A percentile compares a stretch with the other conserved stretches of the same genome.
phyloP scores from a whole-genome alignment of 495 filamentous ascomycete species.

The Neurospora cerealis region DNA sequence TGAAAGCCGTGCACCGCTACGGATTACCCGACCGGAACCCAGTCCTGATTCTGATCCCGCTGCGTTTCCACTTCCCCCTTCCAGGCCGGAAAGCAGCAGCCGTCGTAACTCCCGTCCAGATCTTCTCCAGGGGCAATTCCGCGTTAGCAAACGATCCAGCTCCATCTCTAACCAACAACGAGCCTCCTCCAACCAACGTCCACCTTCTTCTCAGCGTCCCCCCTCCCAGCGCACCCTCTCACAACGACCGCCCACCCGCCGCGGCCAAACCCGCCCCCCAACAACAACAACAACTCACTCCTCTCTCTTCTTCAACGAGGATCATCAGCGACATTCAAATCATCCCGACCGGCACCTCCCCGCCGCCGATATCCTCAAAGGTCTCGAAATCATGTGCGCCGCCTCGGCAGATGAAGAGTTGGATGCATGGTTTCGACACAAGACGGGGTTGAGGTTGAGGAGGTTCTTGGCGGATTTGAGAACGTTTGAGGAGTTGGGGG shows the following conservation, averaged over 20 bases:
- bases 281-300: background rate
- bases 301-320: conserved; percentile 14
- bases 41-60: background rate
- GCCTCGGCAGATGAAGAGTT: conserved; percentile 38
- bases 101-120: background rate
- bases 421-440: conserved; percentile 32
- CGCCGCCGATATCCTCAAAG: conserved; percentile 30
- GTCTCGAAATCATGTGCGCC: conserved; percentile 36
- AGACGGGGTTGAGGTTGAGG: conserved; percentile 36
- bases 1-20: background rate
- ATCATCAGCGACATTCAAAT: conserved; percentile 21
- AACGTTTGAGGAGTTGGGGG: conserved; percentile 30
- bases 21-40: background rate
- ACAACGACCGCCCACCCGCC: background rate
- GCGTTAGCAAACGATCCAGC: background rate
- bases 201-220: too few relatives aligned
- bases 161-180: background rate
- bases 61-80: background rate
- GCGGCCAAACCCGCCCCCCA: background rate
- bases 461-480: conserved; percentile 37
- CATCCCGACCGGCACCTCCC: background rate
- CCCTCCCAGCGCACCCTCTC: too few relatives aligned
- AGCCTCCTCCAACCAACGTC: background rate
- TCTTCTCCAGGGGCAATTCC: background rate
- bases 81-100: background rate